These are phyloP conservation scores for Solanum bulbocastanum DNA, from an alignment of 257 asterid species.

Conservation along the genomic window DNA sequence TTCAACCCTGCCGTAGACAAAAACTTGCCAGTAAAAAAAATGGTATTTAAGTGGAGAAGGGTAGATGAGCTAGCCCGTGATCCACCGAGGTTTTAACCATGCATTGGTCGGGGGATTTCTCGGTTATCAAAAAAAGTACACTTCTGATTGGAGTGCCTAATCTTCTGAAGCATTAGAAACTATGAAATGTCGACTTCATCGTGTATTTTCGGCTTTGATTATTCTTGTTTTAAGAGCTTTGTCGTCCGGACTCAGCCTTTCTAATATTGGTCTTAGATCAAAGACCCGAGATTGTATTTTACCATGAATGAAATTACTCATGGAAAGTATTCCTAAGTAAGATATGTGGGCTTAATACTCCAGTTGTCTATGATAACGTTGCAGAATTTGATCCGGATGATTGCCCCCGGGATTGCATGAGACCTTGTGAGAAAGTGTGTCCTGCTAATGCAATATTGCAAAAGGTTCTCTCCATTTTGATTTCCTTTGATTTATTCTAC, in stretches of 20 bases:
- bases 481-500: neutral
- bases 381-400: slow-evolving; percentile 76
- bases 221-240: neutral
- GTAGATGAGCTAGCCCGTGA: neutral
- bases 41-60: neutral
- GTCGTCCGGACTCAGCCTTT: neutral
- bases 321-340: neutral
- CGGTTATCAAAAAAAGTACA: neutral
- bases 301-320: neutral
- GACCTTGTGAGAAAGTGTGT: slow-evolving; percentile 82
- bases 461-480: slow-evolving; percentile 28
- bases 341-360: neutral
- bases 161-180: neutral
- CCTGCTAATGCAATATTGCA: slow-evolving; percentile 84
- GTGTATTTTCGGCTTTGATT: neutral
- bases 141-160: neutral
- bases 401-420: slow-evolving; percentile 72
- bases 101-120: neutral
- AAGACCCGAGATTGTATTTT: neutral
- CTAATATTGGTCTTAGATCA: neutral
- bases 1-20: neutral
- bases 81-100: neutral
- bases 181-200: neutral
- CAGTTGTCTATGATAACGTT: neutral
- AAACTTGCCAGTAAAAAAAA: neutral